phyloP scores from a whole-genome alignment of 2,329 filamentous ascomycete species.

The Podosphaera fusca region DNA sequence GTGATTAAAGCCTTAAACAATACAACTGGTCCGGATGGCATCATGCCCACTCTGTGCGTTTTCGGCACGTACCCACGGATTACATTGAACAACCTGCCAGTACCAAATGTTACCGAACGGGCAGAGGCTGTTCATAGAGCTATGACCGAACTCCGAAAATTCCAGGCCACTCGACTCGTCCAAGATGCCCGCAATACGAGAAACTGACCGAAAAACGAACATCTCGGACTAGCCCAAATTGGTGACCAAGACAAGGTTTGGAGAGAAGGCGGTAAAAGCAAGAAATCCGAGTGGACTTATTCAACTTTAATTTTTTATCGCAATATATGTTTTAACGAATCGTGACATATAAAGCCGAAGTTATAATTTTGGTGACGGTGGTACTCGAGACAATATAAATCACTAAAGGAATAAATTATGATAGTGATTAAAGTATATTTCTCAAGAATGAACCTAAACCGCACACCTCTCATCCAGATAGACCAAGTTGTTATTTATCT shows the following conservation, averaged over 20 bases:
- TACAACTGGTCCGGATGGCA: background rate
- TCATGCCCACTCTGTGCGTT: background rate
- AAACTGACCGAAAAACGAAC: background rate
- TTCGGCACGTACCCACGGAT: background rate
- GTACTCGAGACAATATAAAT: too few species aligned
- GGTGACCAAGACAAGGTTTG: background rate
- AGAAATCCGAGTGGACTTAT: background rate
- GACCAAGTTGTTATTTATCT: too few species aligned
- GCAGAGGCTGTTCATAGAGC: constrained; percentile 2
- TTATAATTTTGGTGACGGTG: too few species aligned
- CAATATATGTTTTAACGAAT: too few species aligned
- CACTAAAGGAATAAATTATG: too few species aligned
- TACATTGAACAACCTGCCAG: background rate
- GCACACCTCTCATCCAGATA: too few species aligned
- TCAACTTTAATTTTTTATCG: too few species aligned
- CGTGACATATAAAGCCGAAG: too few species aligned
- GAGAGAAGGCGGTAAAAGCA: background rate
- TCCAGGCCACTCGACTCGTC: background rate
- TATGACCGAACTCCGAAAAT: constrained; percentile 2
- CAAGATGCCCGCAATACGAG: too few species aligned
- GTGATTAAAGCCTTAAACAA: constrained; percentile 1
- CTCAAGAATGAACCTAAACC: too few species aligned
- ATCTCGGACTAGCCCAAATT: background rate
- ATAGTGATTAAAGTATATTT: too few species aligned
- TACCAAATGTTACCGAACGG: background rate